Evolutionary conservation across 108 stramenopile species (phyloP), one percentile per base, ranked within the genome.

Genomic region (Cyclotella sp.): DNA sequence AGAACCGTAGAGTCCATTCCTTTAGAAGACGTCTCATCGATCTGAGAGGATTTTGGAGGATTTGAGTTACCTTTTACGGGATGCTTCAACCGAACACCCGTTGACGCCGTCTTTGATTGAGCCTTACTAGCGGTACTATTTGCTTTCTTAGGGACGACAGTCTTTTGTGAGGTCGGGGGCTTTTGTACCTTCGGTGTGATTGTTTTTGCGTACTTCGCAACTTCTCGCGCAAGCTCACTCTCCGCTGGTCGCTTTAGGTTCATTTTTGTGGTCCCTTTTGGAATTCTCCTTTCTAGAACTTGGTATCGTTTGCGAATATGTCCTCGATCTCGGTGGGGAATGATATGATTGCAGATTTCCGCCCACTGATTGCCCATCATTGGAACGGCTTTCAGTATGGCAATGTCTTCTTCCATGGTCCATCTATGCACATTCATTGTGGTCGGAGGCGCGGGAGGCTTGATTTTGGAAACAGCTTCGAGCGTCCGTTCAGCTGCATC

Each of bases 351-450:
- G 19, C 84, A 79, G 24, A 95, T 81, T 54, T 93, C 94, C 0
- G 92, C 92, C 92, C 92, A 95, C 85, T 90, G 87, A 66, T 87
- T 79, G 0, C 94, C 94, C 81, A 90, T 84, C 39, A 93, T 58
- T 8, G 94, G 92, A 11, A 93, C 91, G 7, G 92, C 92, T 70
- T 88, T 87, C 29, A 95, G 80, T 11, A 93, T 73, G 6, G 88
- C 86, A 27, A 95, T 49, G 66, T 95, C 94, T 70, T 95, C 94
- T 75, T 93, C 91, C 59, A 95, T 49, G 13, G 86, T 89, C 94
- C 94, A 95, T 46, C 94, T 81, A 86, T 95, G 91, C 40, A 95
- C 90, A 62, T 91, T 93, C 62, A 92, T 82, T 52, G 90, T 89
- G 3, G 92, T 90, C 28, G 94, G 94, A 40, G 92, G 84, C 21